These are phyloP conservation scores for Prunus salicina DNA, from an alignment of 306 rosid species.

Conservation along the genomic window DNA sequence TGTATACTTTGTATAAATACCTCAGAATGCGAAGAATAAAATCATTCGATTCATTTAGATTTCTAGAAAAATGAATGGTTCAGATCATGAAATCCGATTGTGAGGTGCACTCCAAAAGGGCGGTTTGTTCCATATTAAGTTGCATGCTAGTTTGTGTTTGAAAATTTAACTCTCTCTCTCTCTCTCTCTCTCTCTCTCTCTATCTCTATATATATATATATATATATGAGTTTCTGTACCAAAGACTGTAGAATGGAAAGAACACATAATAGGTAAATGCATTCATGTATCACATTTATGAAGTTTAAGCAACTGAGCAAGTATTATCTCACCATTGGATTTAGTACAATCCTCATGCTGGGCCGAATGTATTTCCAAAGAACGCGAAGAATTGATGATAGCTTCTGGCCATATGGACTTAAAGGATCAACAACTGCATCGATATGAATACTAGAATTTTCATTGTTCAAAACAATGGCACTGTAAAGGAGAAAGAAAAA, in stretches of 20 bases:
- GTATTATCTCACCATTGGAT: constrained; percentile 78
- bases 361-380: constrained; percentile 80
- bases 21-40: no score
- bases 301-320: constrained; percentile 12
- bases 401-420: constrained; percentile 86
- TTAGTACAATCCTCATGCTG: constrained; percentile 92
- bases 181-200: no score
- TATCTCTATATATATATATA: no score
- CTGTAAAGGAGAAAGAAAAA: constrained; percentile 48
- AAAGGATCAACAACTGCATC: constrained; percentile 95
- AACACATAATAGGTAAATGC: not conserved
- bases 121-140: not conserved
- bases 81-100: not conserved
- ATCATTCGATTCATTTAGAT: no score
- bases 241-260: not conserved
- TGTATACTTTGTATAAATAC: no score
- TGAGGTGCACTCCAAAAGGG: not conserved
- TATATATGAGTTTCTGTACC: not conserved
- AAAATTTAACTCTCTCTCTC: no score
- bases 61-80: not conserved
- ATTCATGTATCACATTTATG: not conserved
- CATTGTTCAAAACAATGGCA: constrained; percentile 71
- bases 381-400: constrained; percentile 81
- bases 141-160: no score
- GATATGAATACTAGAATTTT: constrained; percentile 76